These are phyloP conservation scores for Mucor indicus DNA, from an alignment of 371 early-diverging fungal species.

Conservation along the genomic window DNA sequence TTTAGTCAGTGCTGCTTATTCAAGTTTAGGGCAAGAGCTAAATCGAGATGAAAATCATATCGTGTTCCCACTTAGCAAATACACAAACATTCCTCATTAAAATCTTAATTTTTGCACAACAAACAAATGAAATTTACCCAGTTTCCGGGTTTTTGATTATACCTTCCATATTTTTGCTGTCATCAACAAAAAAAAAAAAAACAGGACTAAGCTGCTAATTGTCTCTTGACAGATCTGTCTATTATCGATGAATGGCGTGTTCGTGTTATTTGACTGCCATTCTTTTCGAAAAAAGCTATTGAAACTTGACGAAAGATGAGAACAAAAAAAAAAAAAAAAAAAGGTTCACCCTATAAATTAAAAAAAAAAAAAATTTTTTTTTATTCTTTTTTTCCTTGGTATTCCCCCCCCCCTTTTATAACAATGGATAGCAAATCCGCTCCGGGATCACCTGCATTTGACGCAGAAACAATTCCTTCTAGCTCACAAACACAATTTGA, in stretches of 20 bases:
- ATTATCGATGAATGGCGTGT: too few species aligned
- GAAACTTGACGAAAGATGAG: conserved; percentile 1
- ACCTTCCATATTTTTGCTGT: too few species aligned
- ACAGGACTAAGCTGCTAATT: too few species aligned
- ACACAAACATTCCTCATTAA: conserved; percentile 40
- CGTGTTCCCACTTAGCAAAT: conserved; percentile 46
- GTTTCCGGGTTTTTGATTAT: too few species aligned
- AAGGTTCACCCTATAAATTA: neutral
- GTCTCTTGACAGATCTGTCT: neutral
- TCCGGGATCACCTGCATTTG: conserved; percentile 4
- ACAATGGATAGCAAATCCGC: conserved; percentile 18
- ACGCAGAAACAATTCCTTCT: conserved; percentile 18
- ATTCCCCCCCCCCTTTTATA: neutral
- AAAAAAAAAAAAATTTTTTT: neutral
- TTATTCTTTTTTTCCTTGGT: neutral
- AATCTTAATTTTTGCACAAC: neutral
- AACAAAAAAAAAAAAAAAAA: neutral
- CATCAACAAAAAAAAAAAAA: too few species aligned
- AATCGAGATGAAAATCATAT: conserved; percentile 32
- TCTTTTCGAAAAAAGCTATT: conserved; percentile 3
- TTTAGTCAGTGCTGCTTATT: conserved; percentile 38
- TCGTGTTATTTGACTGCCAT: conserved; percentile 6
- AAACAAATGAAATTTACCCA: neutral
- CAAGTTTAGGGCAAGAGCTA: conserved; percentile 19
- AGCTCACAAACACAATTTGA: conserved; percentile 29